phyloP scores from a whole-genome alignment of 1,139 yeast genomes.

The Kodamaea suecica region DNA sequence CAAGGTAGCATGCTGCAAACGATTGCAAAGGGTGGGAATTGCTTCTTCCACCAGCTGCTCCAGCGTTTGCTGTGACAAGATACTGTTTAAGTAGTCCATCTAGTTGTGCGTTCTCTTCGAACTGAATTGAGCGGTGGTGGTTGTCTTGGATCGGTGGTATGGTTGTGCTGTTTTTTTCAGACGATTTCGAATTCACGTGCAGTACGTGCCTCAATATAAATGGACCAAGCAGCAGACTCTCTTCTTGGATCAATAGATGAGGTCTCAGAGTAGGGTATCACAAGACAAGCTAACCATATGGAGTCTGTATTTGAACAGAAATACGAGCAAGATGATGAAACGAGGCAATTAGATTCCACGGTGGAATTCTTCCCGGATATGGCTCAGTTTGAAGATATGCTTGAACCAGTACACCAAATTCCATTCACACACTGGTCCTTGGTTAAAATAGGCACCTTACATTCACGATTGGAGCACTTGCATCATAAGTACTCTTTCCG shows the following conservation, averaged over 20 bases:
- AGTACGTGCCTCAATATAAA: no score
- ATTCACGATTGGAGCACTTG: constrained; percentile 29
- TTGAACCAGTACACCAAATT: constrained; percentile 4
- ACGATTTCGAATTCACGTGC: no score
- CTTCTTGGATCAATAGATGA: no score
- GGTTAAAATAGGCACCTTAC: constrained; percentile 34
- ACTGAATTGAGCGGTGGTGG: neutral
- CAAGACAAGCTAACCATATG: neutral
- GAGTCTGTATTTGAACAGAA: neutral
- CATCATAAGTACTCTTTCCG: constrained; percentile 18
- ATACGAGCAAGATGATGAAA: constrained; percentile 2
- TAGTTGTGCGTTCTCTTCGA: neutral
- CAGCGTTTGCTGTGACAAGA: constrained; percentile 31
- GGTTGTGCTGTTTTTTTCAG: no score
- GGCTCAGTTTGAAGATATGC: constrained; percentile 11
- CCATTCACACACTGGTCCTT: constrained; percentile 27
- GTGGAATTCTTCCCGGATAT: constrained; percentile 26
- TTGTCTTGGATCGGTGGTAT: neutral
- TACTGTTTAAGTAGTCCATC: constrained; percentile 43
- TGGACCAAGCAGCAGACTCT: no score
- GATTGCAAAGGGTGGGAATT: constrained; percentile 82
- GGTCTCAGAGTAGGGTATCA: neutral
- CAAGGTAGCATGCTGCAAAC: constrained; percentile 78
- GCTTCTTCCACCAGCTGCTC: constrained; percentile 74
- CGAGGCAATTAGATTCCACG: constrained; percentile 13